These are phyloP conservation scores for Saposhnikovia divaricata DNA, from an alignment of 129 eudicot genomes.

Conservation along the genomic window DNA sequence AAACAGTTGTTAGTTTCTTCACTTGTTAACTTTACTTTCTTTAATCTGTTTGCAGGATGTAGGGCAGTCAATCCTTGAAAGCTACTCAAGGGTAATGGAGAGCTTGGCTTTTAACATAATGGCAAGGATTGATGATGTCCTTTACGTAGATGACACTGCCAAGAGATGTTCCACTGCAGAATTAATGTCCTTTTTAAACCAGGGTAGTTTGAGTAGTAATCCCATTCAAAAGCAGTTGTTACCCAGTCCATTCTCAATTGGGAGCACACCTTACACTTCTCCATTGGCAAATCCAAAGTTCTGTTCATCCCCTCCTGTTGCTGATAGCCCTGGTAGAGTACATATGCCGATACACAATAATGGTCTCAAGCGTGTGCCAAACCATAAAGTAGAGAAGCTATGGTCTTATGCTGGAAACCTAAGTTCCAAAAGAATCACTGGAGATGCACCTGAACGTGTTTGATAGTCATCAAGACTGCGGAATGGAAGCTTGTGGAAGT, in stretches of 20 bases:
- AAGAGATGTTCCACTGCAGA: slow-evolving; percentile 53
- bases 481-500: neutral
- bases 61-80: too few relatives aligned
- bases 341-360: slow-evolving; percentile 26
- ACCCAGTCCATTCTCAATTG: slow-evolving; percentile 86
- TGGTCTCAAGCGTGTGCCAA: slow-evolving; percentile 20
- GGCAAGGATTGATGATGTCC: slow-evolving; percentile 43
- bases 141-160: slow-evolving; percentile 65
- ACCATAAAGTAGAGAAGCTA: slow-evolving; percentile 43
- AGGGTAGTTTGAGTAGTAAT: slow-evolving; percentile 58
- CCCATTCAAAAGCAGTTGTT: slow-evolving; percentile 77
- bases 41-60: too few relatives aligned
- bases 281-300: slow-evolving; percentile 84
- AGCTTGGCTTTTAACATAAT: too few relatives aligned
- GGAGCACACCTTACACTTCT: slow-evolving; percentile 63
- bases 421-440: slow-evolving; percentile 41
- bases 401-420: slow-evolving; percentile 67
- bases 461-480: slow-evolving; percentile 16
- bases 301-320: slow-evolving; percentile 54
- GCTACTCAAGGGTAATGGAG: too few relatives aligned
- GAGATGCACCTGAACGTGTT: slow-evolving; percentile 75
- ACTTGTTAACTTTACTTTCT: too few relatives aligned
- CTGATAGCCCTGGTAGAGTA: slow-evolving; percentile 36
- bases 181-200: slow-evolving; percentile 45
- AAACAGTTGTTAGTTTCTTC: too few relatives aligned